phyloP scores from a whole-genome alignment of 345 rosid species.

The Euphorbia peplus region DNA sequence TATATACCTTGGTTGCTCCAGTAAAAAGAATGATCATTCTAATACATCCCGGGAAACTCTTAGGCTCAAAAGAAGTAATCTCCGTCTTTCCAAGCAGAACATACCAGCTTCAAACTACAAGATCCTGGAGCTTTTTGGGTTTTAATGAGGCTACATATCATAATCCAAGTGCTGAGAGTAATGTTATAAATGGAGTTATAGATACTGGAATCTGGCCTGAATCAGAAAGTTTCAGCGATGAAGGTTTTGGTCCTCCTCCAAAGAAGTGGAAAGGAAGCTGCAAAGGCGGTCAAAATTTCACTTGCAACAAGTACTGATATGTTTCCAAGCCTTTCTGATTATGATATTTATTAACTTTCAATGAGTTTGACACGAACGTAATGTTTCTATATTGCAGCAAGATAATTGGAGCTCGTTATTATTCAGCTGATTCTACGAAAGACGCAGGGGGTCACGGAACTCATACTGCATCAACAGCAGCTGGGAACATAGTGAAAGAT shows the following conservation, averaged over 20 bases:
- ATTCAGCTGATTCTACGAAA: constrained; percentile 16
- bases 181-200: constrained; percentile 38
- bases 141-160: constrained; percentile 10
- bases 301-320: constrained; percentile 49
- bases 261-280: constrained; percentile 49
- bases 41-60: neutral
- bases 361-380: no score
- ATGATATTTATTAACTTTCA: constrained; percentile 27
- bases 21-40: neutral
- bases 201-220: constrained; percentile 48
- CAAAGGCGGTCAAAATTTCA: constrained; percentile 35
- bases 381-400: constrained; percentile 23
- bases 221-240: constrained; percentile 38
- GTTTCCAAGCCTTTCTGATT: neutral
- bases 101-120: constrained; percentile 39
- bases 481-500: constrained; percentile 43
- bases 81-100: constrained; percentile 44
- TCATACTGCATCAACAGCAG: constrained; percentile 68
- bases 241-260: constrained; percentile 50
- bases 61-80: constrained; percentile 38
- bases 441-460: constrained; percentile 43
- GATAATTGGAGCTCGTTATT: constrained; percentile 48
- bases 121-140: constrained; percentile 64
- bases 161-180: constrained; percentile 23
- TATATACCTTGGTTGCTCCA: neutral